Evolutionary conservation across 257 asterid genomes (phyloP), one percentile per base, ranked within the genome.

Genomic region (Solanum pimpinellifolium): DNA sequence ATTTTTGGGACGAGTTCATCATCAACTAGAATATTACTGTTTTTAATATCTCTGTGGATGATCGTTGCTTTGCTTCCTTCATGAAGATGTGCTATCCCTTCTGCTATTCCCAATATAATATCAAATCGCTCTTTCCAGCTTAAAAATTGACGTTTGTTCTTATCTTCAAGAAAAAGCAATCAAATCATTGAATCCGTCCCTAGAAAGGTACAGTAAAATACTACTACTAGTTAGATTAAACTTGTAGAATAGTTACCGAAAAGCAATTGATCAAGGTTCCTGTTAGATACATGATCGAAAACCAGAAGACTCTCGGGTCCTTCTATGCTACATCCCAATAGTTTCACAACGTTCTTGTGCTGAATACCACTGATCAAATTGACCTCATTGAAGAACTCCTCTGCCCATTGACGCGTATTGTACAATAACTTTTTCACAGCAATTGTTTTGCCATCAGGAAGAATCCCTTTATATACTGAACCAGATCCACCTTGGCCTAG

Each of bases 401-500:
- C 87, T 35, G 89, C 87, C 85, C 85, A 81, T 74, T 88, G 87
- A 23, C 81, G 83, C 31, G 80, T 74, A 70, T 86, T 89, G 42
- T 65, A 44, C 60, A 86, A 86, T 29, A 89, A 66, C 60, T 89
- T 89, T 83, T 89, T 89, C 14, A 89, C 85, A 39, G 91, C 91
- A 60, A 89, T 78, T 27, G 14, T 86, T 89, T 87, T 70, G 29
- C 91, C 89, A 76, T 89, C 89, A n/a, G 86, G 39, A 27, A 89
- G 85, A 23, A 83, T 42, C 12, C 91, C 91, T 89, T 89, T 89
- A n/a, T 78, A 87, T 39, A 89, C 91, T 27, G 87, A 69, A 6
- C 91, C 91, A 80, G 76, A 89, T 69, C 90, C 91, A 27, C 91
- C 91, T 65, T 89, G 90, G 8, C 91, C 91, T 14, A 89, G 76